Base-by-base conservation (phyloP, 176 grass and related monocot genomes). In the Oryza nivara region DNA sequence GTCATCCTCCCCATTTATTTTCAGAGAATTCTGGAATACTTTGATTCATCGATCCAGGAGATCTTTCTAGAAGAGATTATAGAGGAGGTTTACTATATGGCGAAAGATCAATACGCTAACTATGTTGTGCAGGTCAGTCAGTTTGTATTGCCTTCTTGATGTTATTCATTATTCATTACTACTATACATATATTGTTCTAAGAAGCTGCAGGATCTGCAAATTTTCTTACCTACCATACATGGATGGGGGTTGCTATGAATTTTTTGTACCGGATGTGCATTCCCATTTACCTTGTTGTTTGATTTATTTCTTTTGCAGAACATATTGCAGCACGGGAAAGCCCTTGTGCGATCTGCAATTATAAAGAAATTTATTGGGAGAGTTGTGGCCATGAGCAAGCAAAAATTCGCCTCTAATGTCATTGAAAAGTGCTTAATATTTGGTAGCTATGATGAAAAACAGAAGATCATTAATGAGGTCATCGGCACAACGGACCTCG, bases 71-170 rank as follows among this genome's bases (percentile, higher is more conserved):
- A 26, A 8, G 64, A 68, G 77, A 51, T 68, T 80, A 68, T 80
- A 28, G 77, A n/a, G 9, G 63, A 80, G 28, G 41, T 68, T 68
- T 66, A 11, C 40, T 14, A 34, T 8, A 19, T 79, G 63, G 36
- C 63, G 6, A 44, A 66, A 79, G 61, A 79, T 43, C 61, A 48
- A 3, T 48, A 46, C 28, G 60, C 22, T 14, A 67, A 79, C 76
- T 79, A 79, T 79, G 41, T 79, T 67, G 77, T 79, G 63, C 61
- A 79, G 63, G 77, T 79, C 23, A 19, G 23, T 67, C 60, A 4
- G n/a, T 15, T 26, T 78, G 22, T 40, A 40, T 43, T 45, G 6
- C 13, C 16, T 11, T 66, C 40, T 9, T 77, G 5, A 66, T 46
- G 61, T 25, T 45, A 6, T 63, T 44, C 12, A 16, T 35, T 65